Evolutionary conservation across 345 rosid genomes (phyloP).

Genomic region (Lagerstroemia speciosa): DNA sequence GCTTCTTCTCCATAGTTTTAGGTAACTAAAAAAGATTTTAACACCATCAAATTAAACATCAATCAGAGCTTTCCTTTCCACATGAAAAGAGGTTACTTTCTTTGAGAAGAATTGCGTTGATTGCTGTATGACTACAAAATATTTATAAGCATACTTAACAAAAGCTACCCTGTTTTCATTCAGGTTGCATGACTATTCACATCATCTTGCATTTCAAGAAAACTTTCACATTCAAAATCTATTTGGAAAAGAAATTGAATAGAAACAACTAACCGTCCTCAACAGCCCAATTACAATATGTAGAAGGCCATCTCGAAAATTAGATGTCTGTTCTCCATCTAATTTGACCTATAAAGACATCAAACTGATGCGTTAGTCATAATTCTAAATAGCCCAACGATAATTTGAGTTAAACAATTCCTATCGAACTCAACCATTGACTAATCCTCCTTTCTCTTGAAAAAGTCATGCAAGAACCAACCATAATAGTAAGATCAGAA

Average conservation of each 20-base stretch:
- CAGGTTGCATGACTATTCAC: background rate
- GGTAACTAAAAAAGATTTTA: background rate
- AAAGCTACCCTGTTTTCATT: background rate
- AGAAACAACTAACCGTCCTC: slow-evolving; percentile 14
- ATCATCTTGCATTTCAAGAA: background rate
- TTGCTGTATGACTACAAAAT: background rate
- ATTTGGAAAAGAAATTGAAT: background rate
- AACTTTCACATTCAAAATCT: background rate
- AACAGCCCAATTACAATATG: slow-evolving; percentile 17
- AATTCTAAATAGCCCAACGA: background rate
- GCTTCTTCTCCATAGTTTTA: background rate
- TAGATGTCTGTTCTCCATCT: slow-evolving; percentile 14
- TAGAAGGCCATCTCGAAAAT: slow-evolving; percentile 15
- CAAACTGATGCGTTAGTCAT: background rate
- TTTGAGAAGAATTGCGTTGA: background rate
- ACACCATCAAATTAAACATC: background rate
- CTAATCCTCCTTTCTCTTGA: background rate
- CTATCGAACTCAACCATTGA: background rate
- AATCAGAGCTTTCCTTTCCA: background rate
- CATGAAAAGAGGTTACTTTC: background rate
- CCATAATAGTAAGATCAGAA: background rate
- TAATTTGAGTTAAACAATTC: background rate
- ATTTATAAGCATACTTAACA: background rate
- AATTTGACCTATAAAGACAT: slow-evolving; percentile 9
- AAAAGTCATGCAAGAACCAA: background rate